Base-by-base conservation (phyloP, 108 stramenopile species). In the Cyclostephanos invisitatus region DNA sequence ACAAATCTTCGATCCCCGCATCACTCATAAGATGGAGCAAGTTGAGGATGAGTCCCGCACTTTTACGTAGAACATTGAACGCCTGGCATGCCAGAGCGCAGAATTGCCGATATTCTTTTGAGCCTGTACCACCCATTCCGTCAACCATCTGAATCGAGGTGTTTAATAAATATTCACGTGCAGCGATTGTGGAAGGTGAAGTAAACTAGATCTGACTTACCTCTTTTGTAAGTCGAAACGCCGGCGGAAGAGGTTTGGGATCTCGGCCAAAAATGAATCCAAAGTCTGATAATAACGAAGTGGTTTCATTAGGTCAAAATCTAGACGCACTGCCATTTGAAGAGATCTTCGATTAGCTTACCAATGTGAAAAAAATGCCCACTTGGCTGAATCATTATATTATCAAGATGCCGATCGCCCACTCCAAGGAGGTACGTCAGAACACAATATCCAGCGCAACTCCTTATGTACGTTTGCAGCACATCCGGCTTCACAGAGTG, bases 21-120 rank as follows among this genome's bases (percentile, higher is more conserved):
- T 98, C 98, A 60, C 92, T 95, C 98, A 98, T 98, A 12, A 99
- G 81, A 64, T 91, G 85, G 18, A 99, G 87, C 53, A 99, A 70
- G 71, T 98, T 98, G 58, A 99, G 79, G 36, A 98, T 88, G 17
- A 99, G 86, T n/a, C 96, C 96, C 21, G 98, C 97, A 55, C 86
- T 88, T 73, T 97, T 97, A 22, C 99, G 88, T 4, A 99, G 80
- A 27, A 92, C 89, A 61, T 94, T 96, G 77, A 96, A 99, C 4
- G 96, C 97, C 81, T 98, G 96, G 66, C 98, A 97, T 42, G 96
- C 91, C 22, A 97, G 73, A 24, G 92, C 93, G 72, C 96, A 93
- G 77, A 99, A 99, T 68, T 92, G 86, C 29, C 89, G 89, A 74
- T 97, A 94, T 62, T 96, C 93, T 48, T 84, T 74, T 2, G 89